phyloP scores from a whole-genome alignment of 1,284 basidiomycete genomes.

The Malassezia caprae region DNA sequence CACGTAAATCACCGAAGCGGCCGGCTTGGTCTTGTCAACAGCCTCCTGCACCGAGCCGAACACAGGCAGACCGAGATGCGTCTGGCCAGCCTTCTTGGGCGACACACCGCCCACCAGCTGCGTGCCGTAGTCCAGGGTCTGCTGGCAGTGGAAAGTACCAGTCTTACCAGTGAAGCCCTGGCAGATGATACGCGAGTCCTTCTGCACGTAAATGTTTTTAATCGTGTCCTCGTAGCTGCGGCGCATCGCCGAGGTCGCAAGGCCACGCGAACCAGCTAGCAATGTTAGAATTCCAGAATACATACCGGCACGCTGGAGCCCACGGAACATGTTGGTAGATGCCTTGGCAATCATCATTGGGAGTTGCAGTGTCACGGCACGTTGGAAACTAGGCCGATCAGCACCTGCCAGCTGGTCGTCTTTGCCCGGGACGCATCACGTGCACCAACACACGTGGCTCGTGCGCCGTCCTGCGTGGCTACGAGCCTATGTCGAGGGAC shows the following conservation, averaged over 20 bases:
- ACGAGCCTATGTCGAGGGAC: not conserved
- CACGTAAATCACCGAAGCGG: conserved; percentile 46
- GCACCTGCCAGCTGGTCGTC: conserved; percentile 6
- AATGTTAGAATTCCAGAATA: not conserved
- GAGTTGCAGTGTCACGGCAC: conserved; percentile 2
- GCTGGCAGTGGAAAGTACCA: conserved; percentile 90
- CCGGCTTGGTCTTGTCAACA: conserved; percentile 37
- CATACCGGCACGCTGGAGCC: conserved; percentile 11
- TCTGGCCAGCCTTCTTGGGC: conserved; percentile 92
- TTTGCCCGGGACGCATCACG: conserved; percentile 10
- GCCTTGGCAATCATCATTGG: conserved; percentile 14
- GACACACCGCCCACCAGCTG: conserved; percentile 96
- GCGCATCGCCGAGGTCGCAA: conserved; percentile 31
- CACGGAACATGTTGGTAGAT: conserved; percentile 14
- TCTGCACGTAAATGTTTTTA: conserved; percentile 80
- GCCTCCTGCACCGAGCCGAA: conserved; percentile 85
- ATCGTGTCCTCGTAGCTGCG: conserved; percentile 71
- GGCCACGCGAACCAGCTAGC: conserved; percentile 4
- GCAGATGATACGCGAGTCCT: conserved; percentile 60
- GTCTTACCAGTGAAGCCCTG: conserved; percentile 67
- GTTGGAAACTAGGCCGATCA: not conserved
- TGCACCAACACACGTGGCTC: conserved; percentile 8
- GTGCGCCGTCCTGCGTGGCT: not conserved
- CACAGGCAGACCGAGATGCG: conserved; percentile 86
- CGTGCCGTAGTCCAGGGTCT: conserved; percentile 88